These are phyloP conservation scores for Elaeis guineensis DNA, from an alignment of 176 grass and related monocot species.

Conservation along the genomic window DNA sequence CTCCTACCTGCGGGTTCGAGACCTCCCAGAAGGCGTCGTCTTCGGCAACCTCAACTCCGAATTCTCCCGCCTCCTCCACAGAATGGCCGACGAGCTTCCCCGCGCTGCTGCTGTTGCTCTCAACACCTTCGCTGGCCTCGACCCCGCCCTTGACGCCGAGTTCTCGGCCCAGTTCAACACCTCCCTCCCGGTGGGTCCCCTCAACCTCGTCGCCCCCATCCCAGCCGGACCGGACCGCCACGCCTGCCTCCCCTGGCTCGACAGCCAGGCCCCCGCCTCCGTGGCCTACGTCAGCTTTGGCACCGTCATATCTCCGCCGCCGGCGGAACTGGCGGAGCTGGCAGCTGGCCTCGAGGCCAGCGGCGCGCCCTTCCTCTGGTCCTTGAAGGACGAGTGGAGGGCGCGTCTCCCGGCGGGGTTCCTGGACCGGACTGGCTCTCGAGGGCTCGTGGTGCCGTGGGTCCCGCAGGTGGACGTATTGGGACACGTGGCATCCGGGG, in stretches of 20 bases:
- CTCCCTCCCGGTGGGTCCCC: conserved; percentile 32
- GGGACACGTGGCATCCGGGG: conserved; percentile 24
- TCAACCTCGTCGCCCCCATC: conserved; percentile 1
- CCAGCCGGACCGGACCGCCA: neutral
- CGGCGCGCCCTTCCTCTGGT: conserved; percentile 2
- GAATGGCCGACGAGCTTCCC: conserved; percentile 13
- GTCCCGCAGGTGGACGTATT: conserved; percentile 35
- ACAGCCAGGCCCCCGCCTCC: conserved; percentile 8
- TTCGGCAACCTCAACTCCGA: conserved; percentile 22
- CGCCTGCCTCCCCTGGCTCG: conserved; percentile 25
- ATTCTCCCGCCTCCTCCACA: conserved; percentile 6
- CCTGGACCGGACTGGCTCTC: conserved; percentile 15
- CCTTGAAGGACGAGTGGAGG: neutral
- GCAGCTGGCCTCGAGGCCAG: conserved; percentile 1
- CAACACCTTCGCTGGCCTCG: neutral
- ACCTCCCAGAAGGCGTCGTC: conserved; percentile 51
- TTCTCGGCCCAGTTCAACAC: neutral
- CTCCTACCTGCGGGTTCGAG: conserved; percentile 25
- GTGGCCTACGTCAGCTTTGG: conserved; percentile 43
- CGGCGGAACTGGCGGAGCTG: neutral
- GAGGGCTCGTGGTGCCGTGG: conserved; percentile 28
- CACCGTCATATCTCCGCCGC: conserved; percentile 17
- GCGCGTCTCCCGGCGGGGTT: conserved; percentile 27
- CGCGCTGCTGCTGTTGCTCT: neutral
- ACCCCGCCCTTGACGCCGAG: neutral